phyloP scores from a whole-genome alignment of 2,329 filamentous ascomycete genomes.

The Tolypocladium album region DNA sequence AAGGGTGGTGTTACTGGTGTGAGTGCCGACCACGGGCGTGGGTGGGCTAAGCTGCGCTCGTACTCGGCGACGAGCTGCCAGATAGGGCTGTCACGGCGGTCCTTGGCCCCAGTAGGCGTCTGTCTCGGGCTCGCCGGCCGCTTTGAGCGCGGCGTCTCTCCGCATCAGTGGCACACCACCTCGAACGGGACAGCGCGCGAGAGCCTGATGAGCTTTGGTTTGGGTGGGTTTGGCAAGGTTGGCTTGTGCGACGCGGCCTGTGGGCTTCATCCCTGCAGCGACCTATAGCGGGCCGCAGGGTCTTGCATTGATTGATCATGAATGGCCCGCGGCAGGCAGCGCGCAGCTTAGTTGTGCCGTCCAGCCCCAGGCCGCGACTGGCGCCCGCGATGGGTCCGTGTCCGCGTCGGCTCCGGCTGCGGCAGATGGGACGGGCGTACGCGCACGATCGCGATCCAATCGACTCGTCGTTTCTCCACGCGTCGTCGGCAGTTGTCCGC shows the following conservation, averaged over 20 bases:
- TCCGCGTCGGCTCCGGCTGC: too few species aligned
- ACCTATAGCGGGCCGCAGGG: too few species aligned
- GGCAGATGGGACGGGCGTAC: too few species aligned
- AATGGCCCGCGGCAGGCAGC: background rate
- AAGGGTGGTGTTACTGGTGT: too few species aligned
- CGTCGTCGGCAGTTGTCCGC: background rate
- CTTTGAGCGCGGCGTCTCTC: background rate
- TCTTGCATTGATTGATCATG: background rate
- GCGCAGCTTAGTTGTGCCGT: too few species aligned
- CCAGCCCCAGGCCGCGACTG: too few species aligned
- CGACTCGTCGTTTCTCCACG: background rate
- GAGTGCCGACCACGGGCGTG: too few species aligned
- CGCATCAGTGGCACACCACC: background rate
- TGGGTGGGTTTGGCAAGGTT: too few species aligned
- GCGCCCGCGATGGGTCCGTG: background rate
- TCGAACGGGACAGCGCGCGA: background rate
- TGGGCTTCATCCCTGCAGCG: too few species aligned
- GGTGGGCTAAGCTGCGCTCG: too few species aligned
- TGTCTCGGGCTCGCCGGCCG: background rate
- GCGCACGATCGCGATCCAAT: too few species aligned
- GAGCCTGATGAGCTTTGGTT: background rate
- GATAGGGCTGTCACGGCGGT: background rate
- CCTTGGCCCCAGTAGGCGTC: background rate
- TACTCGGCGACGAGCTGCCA: background rate
- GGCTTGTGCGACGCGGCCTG: too few species aligned